phyloP scores from a whole-genome alignment of 768 basidiomycete species.

The Russula dissimulans region DNA sequence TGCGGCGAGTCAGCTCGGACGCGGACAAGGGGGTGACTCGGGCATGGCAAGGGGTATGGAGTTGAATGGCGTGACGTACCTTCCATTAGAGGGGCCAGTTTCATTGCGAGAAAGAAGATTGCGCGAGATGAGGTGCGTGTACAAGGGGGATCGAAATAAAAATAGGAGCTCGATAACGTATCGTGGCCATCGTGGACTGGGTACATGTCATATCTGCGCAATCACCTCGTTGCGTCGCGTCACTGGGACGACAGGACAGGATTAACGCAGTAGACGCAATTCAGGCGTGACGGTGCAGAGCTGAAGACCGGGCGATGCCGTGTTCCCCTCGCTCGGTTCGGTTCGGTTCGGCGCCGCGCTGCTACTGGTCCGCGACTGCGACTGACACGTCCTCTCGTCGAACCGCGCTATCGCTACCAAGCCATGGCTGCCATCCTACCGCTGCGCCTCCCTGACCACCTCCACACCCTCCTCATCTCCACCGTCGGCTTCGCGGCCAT shows the following conservation, averaged over 20 bases:
- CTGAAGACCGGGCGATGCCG: no score
- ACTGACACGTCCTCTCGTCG: no score
- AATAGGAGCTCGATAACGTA: neutral
- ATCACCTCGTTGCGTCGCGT: neutral
- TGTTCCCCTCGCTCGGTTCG: neutral
- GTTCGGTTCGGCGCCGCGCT: neutral
- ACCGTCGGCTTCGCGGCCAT: slow-evolving; percentile 49
- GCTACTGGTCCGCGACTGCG: no score
- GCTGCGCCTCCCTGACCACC: slow-evolving; percentile 42
- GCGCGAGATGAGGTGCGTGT: neutral
- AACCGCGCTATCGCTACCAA: no score
- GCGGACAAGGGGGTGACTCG: neutral
- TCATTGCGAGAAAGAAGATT: neutral
- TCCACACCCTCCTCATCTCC: slow-evolving; percentile 44
- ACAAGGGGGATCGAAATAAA: neutral
- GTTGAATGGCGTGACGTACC: neutral
- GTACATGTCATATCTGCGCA: neutral
- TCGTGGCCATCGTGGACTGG: no score
- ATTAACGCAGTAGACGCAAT: neutral
- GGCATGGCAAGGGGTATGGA: neutral
- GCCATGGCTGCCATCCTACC: slow-evolving; percentile 13
- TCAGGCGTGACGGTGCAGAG: no score
- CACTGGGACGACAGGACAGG: neutral
- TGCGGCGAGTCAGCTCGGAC: neutral
- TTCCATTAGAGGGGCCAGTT: no score